Evolutionary conservation across 2,329 filamentous ascomycete species (phyloP).

Genomic region (Penicillium sp.): DNA sequence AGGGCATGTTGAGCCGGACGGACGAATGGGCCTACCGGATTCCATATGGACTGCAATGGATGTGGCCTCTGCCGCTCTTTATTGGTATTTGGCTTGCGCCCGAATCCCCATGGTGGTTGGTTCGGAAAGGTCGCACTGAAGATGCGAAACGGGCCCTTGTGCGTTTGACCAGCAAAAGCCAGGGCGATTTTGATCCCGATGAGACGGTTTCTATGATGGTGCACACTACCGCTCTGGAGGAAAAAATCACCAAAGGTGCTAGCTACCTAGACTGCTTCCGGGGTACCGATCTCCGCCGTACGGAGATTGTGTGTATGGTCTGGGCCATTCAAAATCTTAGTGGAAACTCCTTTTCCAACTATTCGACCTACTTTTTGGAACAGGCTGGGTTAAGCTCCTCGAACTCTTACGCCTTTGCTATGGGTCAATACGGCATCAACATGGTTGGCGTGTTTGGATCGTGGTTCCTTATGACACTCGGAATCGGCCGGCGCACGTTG

Average conservation of each 20-base stretch:
- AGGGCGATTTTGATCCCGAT: constrained; percentile 71
- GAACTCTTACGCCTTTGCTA: constrained; percentile 55
- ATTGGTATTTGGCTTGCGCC: constrained; percentile 50
- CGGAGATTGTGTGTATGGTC: constrained; percentile 67
- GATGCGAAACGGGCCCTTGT: constrained; percentile 46
- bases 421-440: constrained; percentile 64
- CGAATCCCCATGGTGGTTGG: constrained; percentile 54
- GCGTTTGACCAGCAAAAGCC: constrained; percentile 46
- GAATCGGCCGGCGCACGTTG: constrained; percentile 71
- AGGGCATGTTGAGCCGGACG: constrained; percentile 44
- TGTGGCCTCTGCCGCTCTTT: constrained; percentile 52
- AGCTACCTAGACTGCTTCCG: constrained; percentile 81
- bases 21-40: constrained; percentile 55
- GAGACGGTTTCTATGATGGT: constrained; percentile 92
- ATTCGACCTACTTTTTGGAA: constrained; percentile 60
- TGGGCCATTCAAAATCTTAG: constrained; percentile 65
- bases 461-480: constrained; percentile 74
- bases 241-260: constrained; percentile 69
- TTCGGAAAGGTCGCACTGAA: constrained; percentile 46
- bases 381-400: constrained; percentile 53
- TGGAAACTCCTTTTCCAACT: constrained; percentile 63
- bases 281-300: constrained; percentile 73
- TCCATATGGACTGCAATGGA: constrained; percentile 53
- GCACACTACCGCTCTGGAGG: constrained; percentile 78
- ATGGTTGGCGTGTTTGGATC: constrained; percentile 78